Conservation (phyloP, 331 rosid species). For the Erythrophleum ivorense region DNA sequence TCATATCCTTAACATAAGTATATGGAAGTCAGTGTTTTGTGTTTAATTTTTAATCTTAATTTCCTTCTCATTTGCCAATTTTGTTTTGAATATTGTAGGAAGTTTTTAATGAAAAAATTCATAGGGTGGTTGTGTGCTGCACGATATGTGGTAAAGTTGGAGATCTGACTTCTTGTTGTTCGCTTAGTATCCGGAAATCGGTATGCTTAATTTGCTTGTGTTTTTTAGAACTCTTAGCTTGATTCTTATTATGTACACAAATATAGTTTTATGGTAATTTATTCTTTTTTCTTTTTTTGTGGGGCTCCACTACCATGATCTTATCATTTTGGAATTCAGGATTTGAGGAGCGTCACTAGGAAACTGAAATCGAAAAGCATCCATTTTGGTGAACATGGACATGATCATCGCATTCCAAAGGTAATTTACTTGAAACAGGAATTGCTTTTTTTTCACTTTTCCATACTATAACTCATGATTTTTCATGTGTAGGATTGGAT, state of each 20-base stretch:
- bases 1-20: background rate
- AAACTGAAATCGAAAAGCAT: constrained; percentile 4
- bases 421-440: no score
- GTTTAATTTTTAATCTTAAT: background rate
- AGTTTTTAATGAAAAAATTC: background rate
- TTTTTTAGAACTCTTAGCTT: background rate
- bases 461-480: no score
- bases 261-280: background rate
- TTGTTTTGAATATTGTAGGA: background rate
- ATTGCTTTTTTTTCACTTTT: no score
- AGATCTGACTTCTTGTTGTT: background rate
- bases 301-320: background rate
- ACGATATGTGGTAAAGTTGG: no score
- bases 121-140: no score
- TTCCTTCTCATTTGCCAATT: background rate
- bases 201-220: constrained; percentile 23
- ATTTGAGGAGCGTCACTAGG: background rate
- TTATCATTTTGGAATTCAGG: constrained; percentile 17
- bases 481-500: no score
- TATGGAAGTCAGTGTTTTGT: background rate
- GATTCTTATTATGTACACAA: background rate
- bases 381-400: constrained; percentile 23
- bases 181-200: constrained; percentile 27
- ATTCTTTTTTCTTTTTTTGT: background rate
- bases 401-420: background rate